A percentile compares a stretch with the other conserved stretches of the same genome.
Evolutionary conservation across 805 yeast species (phyloP).

Genomic region (Teunomyces tritomae): DNA sequence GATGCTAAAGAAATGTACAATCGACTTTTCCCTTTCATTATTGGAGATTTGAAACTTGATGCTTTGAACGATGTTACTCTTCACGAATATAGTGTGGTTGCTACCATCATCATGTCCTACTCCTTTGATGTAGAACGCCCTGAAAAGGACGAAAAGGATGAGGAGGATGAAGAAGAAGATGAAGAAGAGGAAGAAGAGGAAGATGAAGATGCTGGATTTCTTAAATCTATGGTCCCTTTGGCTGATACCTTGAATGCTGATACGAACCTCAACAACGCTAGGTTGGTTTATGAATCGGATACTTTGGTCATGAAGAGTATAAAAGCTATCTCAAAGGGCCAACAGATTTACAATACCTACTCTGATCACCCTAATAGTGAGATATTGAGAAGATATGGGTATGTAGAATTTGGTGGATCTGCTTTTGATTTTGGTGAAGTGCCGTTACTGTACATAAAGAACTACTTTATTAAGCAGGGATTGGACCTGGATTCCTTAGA

Average conservation of each 20-base stretch:
- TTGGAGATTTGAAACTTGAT: constrained; percentile 33
- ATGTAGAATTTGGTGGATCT: constrained; percentile 73
- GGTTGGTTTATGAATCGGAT: constrained; percentile 50
- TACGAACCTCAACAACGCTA: constrained; percentile 72
- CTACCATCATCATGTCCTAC: constrained; percentile 82
- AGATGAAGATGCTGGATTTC: constrained; percentile 15
- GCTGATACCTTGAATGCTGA: constrained; percentile 92
- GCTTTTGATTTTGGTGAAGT: constrained; percentile 81
- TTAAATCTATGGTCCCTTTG: constrained; percentile 87
- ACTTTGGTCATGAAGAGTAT: constrained; percentile 70
- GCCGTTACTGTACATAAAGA: constrained; percentile 41
- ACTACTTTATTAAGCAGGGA: constrained; percentile 27
- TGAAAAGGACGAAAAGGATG: constrained; percentile 20
- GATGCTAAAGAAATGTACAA: constrained; percentile 61
- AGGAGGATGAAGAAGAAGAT: constrained; percentile 24
- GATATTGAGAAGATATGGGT: constrained; percentile 85
- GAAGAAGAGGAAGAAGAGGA: constrained; percentile 27
- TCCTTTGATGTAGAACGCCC: constrained; percentile 75
- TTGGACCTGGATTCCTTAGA: constrained; percentile 30
- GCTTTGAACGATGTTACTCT: constrained; percentile 35
- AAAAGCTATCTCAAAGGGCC: constrained; percentile 56
- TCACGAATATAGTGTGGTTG: constrained; percentile 67
- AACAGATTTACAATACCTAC: constrained; percentile 83
- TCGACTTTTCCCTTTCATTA: constrained; percentile 39
- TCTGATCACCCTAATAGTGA: constrained; percentile 93